Evolutionary conservation across 2,329 filamentous ascomycete genomes (phyloP).

Genomic region (Ophiostoma quercus): DNA sequence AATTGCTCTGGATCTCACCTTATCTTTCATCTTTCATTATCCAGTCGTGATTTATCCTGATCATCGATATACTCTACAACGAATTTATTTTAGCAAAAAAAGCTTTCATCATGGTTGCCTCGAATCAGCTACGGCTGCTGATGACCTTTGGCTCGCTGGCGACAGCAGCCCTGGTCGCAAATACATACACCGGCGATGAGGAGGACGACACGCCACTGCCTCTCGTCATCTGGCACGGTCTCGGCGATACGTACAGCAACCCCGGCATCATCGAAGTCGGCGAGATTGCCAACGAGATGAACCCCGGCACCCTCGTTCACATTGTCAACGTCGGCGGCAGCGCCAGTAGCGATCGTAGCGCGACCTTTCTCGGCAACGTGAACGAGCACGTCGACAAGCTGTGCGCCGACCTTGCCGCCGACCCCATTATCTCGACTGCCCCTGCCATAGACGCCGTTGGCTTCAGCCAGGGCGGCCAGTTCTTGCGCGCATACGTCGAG

Average conservation of each 20-base stretch:
- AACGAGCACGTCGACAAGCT: constrained; percentile 70
- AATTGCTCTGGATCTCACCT: not conserved
- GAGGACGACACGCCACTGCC: constrained; percentile 66
- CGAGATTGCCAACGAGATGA: constrained; percentile 61
- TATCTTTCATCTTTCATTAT: not conserved
- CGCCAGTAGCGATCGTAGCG: constrained; percentile 64
- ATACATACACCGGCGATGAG: constrained; percentile 32
- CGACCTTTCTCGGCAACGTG: constrained; percentile 88
- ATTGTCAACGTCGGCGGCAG: constrained; percentile 66
- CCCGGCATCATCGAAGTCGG: constrained; percentile 69
- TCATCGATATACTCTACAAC: not conserved
- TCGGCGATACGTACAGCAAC: constrained; percentile 67
- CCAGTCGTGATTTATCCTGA: not conserved
- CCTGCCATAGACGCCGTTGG: constrained; percentile 85
- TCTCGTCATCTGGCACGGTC: constrained; percentile 88
- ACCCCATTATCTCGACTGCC: constrained; percentile 75
- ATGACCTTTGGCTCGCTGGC: constrained; percentile 34
- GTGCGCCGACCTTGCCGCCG: constrained; percentile 67
- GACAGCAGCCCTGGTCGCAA: constrained; percentile 33
- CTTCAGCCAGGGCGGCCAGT: constrained; percentile 93
- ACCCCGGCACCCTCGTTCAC: constrained; percentile 83
- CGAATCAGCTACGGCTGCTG: constrained; percentile 30
- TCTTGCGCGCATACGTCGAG: constrained; percentile 86
- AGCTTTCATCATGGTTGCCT: constrained; percentile 30
- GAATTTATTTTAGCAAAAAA: no score